Percentiles rank a stretch among this genome's conserved stretches.
Conservation (phyloP, 2,329 filamentous ascomycete species). For the Gnomoniopsis sp. region DNA sequence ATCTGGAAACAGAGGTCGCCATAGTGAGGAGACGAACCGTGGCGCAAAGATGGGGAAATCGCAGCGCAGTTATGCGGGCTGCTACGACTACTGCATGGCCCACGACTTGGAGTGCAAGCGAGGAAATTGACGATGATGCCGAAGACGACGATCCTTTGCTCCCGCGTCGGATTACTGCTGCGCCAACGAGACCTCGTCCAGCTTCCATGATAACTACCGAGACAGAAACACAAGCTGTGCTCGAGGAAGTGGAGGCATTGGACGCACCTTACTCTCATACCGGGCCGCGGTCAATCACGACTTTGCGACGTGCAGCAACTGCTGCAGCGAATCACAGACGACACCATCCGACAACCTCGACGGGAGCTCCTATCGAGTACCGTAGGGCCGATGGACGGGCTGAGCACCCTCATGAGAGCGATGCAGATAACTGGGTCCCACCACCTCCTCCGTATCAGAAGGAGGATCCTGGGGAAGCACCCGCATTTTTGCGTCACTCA, state of each 20-base stretch:
- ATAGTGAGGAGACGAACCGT: constrained; percentile 73
- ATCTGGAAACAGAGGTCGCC: constrained; percentile 74
- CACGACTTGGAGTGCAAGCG: constrained; percentile 26
- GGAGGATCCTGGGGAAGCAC: constrained; percentile 56
- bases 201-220: constrained; percentile 30
- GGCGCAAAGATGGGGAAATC: constrained; percentile 53
- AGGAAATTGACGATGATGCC: constrained; percentile 23
- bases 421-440: constrained; percentile 85
- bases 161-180: constrained; percentile 44
- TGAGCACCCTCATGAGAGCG: constrained; percentile 79
- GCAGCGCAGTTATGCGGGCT: constrained; percentile 46
- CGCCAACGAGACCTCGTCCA: constrained; percentile 22
- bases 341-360: constrained; percentile 55
- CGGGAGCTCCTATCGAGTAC: constrained; percentile 54
- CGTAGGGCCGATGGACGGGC: constrained; percentile 66
- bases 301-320: constrained; percentile 68
- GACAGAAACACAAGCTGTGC: constrained; percentile 43
- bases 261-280: constrained; percentile 72
- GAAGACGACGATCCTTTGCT: constrained; percentile 51
- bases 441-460: constrained; percentile 78
- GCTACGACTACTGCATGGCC: constrained; percentile 39
- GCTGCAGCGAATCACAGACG: constrained; percentile 72
- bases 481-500: constrained; percentile 52
- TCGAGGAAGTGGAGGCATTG: constrained; percentile 58
- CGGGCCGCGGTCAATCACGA: constrained; percentile 66